Percentiles rank a stretch among this genome's conserved stretches.
Evolutionary conservation across 2,329 filamentous ascomycete species (phyloP).

Genomic region (Tolypocladium album): DNA sequence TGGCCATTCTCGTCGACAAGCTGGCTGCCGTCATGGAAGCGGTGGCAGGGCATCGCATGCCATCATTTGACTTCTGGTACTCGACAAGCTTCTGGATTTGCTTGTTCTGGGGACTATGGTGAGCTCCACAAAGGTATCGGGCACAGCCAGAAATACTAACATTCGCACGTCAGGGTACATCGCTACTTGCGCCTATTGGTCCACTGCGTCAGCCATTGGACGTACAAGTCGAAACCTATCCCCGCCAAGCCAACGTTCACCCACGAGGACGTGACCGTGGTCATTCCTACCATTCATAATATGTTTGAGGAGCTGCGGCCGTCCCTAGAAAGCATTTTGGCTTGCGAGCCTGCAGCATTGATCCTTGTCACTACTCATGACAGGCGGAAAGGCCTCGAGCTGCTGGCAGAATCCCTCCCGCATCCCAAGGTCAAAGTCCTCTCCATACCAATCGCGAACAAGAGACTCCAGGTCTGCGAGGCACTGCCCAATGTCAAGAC

Average conservation of each 20-base stretch:
- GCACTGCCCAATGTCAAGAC: constrained; percentile 80
- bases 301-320: constrained; percentile 73
- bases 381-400: constrained; percentile 58
- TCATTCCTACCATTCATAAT: constrained; percentile 87
- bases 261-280: constrained; percentile 79
- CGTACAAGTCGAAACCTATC: constrained; percentile 74
- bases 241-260: constrained; percentile 72
- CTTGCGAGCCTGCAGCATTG: constrained; percentile 58
- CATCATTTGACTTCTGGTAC: constrained; percentile 23
- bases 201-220: constrained; percentile 78
- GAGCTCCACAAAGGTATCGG: constrained; percentile 15
- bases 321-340: constrained; percentile 68
- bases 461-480: constrained; percentile 85
- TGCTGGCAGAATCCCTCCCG: constrained; percentile 51
- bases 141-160: neutral
- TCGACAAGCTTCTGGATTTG: constrained; percentile 37
- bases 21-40: constrained; percentile 8
- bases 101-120: constrained; percentile 35
- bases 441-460: constrained; percentile 79
- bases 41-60: constrained; percentile 4
- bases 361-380: constrained; percentile 81
- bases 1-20: neutral
- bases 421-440: constrained; percentile 60
- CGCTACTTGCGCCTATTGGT: constrained; percentile 79
- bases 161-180: constrained; percentile 52